Percentiles rank a stretch among this genome's conserved stretches.
Conservation (phyloP, 1,284 basidiomycete genomes). For the Boletellus deceptivus region DNA sequence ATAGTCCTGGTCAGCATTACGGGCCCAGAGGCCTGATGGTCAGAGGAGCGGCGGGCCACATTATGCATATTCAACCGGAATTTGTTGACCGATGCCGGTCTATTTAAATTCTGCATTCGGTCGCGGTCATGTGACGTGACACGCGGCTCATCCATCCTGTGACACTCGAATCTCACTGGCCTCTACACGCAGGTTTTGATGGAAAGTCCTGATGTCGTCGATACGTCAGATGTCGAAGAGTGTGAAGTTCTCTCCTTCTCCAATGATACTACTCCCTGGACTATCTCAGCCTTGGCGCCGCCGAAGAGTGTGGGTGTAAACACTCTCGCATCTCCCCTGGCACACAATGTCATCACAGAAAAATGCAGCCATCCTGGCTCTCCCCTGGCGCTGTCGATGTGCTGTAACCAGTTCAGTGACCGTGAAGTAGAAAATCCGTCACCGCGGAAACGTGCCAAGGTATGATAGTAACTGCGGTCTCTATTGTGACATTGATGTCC, state of each 20-base stretch:
- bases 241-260: conserved; percentile 38
- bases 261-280: background rate
- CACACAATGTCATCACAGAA: background rate
- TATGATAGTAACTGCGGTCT: conserved; percentile 7
- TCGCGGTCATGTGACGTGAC: conserved; percentile 20
- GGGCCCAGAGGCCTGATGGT: no score
- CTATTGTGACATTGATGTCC: conserved; percentile 11
- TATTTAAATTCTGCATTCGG: no score
- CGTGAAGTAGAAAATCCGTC: conserved; percentile 17
- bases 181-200: conserved; percentile 13
- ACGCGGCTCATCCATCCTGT: background rate
- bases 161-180: background rate
- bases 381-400: background rate
- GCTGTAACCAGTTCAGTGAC: conserved; percentile 4
- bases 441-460: conserved; percentile 34
- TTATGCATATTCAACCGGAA: no score
- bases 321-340: conserved; percentile 2
- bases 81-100: no score
- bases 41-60: no score
- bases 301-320: background rate
- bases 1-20: no score
- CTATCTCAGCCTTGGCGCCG: background rate
- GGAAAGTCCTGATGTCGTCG: conserved; percentile 47
- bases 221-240: conserved; percentile 61
- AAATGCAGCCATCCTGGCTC: background rate